Evolutionary conservation across 371 early-diverging fungal species (phyloP), one percentile per base, ranked within the genome.

Genomic region (Fennellomyces sp.): DNA sequence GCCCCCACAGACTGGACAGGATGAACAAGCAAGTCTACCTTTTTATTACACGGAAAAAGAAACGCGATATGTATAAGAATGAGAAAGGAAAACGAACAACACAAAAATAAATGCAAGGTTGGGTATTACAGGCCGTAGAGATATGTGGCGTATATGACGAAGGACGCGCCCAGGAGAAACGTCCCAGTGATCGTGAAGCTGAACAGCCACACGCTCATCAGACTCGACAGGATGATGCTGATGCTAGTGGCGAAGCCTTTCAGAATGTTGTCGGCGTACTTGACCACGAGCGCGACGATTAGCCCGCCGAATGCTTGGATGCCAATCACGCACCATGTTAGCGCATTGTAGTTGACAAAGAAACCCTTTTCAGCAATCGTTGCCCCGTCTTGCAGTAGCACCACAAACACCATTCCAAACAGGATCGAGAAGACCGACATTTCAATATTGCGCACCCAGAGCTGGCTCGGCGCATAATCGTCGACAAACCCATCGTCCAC

Each of bases 191-290:
- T 71, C 19, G 73, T 62, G 60, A 90, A 84, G 58, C 82, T 87
- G 73, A 97, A 96, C n/a, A 95, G 68, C 60, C 80, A 87, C 27
- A 90, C 83, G 50, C 89, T 88, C 5, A 88, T 72, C 38, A 90
- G 71, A 54, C 89, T 85, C 17, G 94, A 93, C 39, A 97, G 75
- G 38, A 97, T 91, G 59, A 97, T 97, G 45, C 95, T 93, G 59
- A 97, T 87, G 55, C 94, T 93, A 10, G 98, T 97, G 6, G 98
- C 97, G 73, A 94, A 94, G 7, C 97, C 96, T 73, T 97, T 97
- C 52, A 97, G 83, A 58, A 97, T 97, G 66, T 96, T 97, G 70
- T 97, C 97, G 0, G 98, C 97, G 67, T 95, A 94, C 76, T 94
- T 94, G 52, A 97, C 96, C 0, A 97, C 97, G 8, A 97, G 64